Conservation (phyloP, 306 rosid genomes). For the Lablab purpureus region DNA sequence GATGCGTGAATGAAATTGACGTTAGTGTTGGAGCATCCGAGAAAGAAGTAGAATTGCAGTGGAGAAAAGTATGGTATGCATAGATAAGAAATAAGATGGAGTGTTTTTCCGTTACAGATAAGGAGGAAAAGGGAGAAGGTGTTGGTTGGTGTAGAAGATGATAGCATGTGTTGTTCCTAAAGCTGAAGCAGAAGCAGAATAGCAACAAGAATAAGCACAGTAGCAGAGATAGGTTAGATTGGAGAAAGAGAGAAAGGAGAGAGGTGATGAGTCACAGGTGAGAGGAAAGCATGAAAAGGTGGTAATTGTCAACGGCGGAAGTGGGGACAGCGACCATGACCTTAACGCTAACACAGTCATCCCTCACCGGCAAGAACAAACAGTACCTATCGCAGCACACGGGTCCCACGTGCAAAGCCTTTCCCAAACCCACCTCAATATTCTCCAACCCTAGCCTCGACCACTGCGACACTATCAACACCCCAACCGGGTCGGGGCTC, state of each 20-base stretch:
- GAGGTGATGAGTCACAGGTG: not conserved
- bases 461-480: slow-evolving; percentile 22
- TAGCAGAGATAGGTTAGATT: too few relatives aligned
- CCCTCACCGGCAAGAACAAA: slow-evolving; percentile 2
- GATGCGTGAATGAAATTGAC: not conserved
- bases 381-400: slow-evolving; percentile 24
- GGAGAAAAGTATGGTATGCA: not conserved
- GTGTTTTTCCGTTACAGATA: not conserved
- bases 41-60: not conserved
- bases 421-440: not conserved
- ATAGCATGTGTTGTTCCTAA: too few relatives aligned
- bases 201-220: too few relatives aligned
- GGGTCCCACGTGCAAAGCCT: slow-evolving; percentile 5
- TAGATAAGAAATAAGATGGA: not conserved
- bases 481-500: slow-evolving; percentile 1
- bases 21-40: not conserved
- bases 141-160: not conserved
- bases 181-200: too few relatives aligned
- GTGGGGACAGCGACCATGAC: slow-evolving; percentile 12
- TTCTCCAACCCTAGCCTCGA: slow-evolving; percentile 13
- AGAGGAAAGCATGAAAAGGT: slow-evolving; percentile 4
- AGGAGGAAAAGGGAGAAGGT: not conserved
- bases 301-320: slow-evolving; percentile 2
- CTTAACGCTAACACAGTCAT: not conserved
- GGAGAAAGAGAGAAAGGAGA: too few relatives aligned